Evolutionary conservation across 1,284 basidiomycete species (phyloP).

Genomic region (Pseudozyma tsukubaensis): DNA sequence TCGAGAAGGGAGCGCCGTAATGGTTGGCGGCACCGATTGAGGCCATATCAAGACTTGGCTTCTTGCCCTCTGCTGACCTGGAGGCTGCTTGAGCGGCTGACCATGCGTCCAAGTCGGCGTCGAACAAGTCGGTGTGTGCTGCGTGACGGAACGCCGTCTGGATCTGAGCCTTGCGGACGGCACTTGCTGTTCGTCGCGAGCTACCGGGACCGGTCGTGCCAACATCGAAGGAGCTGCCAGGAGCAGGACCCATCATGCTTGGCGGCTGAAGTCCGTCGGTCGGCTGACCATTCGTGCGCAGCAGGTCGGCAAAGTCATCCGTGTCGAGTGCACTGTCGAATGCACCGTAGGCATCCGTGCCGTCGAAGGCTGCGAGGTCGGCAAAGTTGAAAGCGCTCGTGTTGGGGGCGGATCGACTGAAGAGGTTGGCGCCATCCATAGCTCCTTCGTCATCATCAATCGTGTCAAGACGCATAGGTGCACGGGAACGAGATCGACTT

Average conservation of each 20-base stretch:
- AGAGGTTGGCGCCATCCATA: constrained; percentile 25
- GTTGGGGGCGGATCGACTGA: constrained; percentile 55
- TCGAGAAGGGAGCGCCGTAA: constrained; percentile 57
- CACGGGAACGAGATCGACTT: constrained; percentile 89
- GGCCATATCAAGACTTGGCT: constrained; percentile 54
- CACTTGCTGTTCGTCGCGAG: constrained; percentile 31
- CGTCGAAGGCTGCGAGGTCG: constrained; percentile 47
- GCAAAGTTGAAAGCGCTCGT: constrained; percentile 48
- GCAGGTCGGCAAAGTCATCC: constrained; percentile 38
- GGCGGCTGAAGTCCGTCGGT: constrained; percentile 13
- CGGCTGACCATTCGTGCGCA: constrained; percentile 17
- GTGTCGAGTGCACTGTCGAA: constrained; percentile 48
- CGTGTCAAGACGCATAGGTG: constrained; percentile 71
- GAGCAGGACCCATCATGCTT: constrained; percentile 6
- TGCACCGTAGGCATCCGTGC: constrained; percentile 34
- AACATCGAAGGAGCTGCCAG: constrained; percentile 16
- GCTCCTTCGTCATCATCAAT: constrained; percentile 49
- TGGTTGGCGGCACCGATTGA: constrained; percentile 60
- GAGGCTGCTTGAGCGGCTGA: constrained; percentile 23
- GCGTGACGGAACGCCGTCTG: constrained; percentile 60
- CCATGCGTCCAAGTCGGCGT: constrained; percentile 45
- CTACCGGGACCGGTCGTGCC: constrained; percentile 19
- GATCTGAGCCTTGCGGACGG: constrained; percentile 48
- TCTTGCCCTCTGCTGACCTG: constrained; percentile 32
- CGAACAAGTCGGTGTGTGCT: constrained; percentile 61